A percentile compares a stretch with the other conserved stretches of the same genome.
Conservation (phyloP, 305 asterid genomes). For the Fraxinus ornus region DNA sequence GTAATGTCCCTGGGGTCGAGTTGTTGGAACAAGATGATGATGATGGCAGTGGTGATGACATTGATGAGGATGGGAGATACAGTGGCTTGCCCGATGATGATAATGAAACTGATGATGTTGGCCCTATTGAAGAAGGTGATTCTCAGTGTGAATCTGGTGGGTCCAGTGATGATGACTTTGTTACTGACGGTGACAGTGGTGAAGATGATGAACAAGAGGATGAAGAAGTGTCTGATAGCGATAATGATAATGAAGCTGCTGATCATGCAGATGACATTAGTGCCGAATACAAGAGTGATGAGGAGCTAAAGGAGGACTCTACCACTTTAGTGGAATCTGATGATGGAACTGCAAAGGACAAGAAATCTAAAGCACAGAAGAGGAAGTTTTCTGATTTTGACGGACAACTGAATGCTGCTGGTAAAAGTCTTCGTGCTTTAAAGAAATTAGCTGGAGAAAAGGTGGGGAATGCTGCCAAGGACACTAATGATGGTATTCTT, state of each 20-base stretch:
- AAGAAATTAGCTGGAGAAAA: slow-evolving; percentile 67
- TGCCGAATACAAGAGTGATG: slow-evolving; percentile 36
- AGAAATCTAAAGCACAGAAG: slow-evolving; percentile 46
- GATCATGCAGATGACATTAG: slow-evolving; percentile 40
- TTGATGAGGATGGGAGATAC: slow-evolving; percentile 27
- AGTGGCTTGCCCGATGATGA: slow-evolving; percentile 35
- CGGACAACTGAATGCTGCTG: slow-evolving; percentile 56
- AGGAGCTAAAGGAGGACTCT: slow-evolving; percentile 22
- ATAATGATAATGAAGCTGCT: slow-evolving; percentile 30
- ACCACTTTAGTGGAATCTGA: slow-evolving; percentile 24
- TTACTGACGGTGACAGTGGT: slow-evolving; percentile 36
- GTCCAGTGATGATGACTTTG: slow-evolving; percentile 37
- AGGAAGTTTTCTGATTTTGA: slow-evolving; percentile 72
- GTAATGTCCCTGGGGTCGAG: slow-evolving; percentile 77
- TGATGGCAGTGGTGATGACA: slow-evolving; percentile 43
- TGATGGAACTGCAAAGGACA: slow-evolving; percentile 22
- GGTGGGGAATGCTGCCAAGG: slow-evolving; percentile 25
- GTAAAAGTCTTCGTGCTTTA: slow-evolving; percentile 75
- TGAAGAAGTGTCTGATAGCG: slow-evolving; percentile 44
- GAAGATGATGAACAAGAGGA: slow-evolving; percentile 35
- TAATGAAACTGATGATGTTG: slow-evolving; percentile 35
- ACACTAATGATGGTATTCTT: slow-evolving; percentile 65
- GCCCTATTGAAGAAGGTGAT: slow-evolving; percentile 30
- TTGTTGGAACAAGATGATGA: slow-evolving; percentile 59
- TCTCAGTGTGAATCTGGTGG: slow-evolving; percentile 37